phyloP scores from a whole-genome alignment of 495 filamentous ascomycete genomes.

The Penicillium crystallinum region DNA sequence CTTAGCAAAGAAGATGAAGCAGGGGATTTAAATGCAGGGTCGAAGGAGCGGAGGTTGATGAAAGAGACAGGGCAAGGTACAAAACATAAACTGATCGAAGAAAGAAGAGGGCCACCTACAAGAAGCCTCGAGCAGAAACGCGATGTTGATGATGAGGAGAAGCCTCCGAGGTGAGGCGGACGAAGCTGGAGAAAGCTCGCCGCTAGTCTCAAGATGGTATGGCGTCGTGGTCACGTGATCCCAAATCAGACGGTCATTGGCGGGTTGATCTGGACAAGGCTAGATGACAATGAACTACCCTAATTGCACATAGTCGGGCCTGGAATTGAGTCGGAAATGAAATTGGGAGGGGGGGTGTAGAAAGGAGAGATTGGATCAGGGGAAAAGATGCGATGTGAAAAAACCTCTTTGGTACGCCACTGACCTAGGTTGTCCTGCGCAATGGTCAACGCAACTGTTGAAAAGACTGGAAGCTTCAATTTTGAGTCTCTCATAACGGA shows the following conservation, averaged over 20 bases:
- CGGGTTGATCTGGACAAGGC: background rate
- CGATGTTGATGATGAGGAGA: constrained; percentile 15
- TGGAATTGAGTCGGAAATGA: no score
- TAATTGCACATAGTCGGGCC: no score
- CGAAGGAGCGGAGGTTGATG: constrained; percentile 14
- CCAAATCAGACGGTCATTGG: background rate
- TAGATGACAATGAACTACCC: constrained; percentile 1
- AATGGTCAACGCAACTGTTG: no score
- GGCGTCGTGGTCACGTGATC: constrained; percentile 1
- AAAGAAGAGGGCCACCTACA: constrained; percentile 43
- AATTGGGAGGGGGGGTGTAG: no score
- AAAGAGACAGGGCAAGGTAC: constrained; percentile 15
- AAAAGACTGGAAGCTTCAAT: no score
- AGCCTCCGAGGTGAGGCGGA: constrained; percentile 13
- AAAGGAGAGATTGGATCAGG: no score
- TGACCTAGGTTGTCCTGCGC: no score
- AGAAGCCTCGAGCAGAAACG: constrained; percentile 35
- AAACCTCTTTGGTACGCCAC: no score
- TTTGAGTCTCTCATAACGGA: no score
- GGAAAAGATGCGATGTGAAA: no score
- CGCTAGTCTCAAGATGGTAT: constrained; percentile 15
- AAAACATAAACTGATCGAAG: constrained; percentile 17
- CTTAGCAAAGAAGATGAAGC: constrained; percentile 17
- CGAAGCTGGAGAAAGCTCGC: constrained; percentile 22
- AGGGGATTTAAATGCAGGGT: constrained; percentile 13